Evolutionary conservation across 352 stramenopile genomes (phyloP).

Genomic region (Phytophthora constricta): DNA sequence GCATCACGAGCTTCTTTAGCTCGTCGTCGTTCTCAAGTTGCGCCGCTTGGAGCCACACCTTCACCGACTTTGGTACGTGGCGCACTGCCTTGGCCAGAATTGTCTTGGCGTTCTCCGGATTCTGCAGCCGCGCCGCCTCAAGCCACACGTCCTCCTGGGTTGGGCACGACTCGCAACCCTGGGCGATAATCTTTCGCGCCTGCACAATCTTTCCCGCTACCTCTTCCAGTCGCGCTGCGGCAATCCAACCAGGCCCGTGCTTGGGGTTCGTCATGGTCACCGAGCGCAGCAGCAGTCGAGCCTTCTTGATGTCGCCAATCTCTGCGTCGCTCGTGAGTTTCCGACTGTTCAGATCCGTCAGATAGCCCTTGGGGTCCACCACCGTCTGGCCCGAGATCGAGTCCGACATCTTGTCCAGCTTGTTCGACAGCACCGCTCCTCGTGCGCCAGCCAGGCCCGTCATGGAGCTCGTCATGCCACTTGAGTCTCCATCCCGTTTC

Average conservation of each 20-base stretch:
- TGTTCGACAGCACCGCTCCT: constrained; percentile 94
- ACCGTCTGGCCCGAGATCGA: constrained; percentile 96
- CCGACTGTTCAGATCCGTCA: constrained; percentile 96
- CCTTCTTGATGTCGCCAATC: constrained; percentile 99
- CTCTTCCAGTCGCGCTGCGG: constrained; percentile 97
- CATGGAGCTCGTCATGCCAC: constrained; percentile 75
- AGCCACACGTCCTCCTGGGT: constrained; percentile 99
- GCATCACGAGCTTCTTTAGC: constrained; percentile 91
- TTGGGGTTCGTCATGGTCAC: constrained; percentile 99
- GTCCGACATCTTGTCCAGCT: constrained; percentile 98
- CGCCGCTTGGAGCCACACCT: constrained; percentile 96
- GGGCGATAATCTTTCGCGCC: constrained; percentile 97
- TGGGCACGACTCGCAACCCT: constrained; percentile 97
- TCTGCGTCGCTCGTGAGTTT: constrained; percentile 94
- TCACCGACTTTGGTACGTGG: constrained; percentile 94
- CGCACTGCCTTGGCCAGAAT: constrained; percentile 96
- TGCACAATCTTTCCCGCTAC: constrained; percentile 95
- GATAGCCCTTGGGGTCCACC: constrained; percentile 97
- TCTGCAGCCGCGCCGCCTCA: constrained; percentile 96
- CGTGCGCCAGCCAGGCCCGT: constrained; percentile 92
- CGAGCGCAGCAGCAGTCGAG: constrained; percentile 94
- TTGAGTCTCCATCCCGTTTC: constrained; percentile 54
- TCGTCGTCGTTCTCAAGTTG: constrained; percentile 93
- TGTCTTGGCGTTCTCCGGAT: constrained; percentile 95
- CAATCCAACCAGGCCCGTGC: constrained; percentile 98